These are phyloP conservation scores for Podospora didyma DNA, from an alignment of 495 filamentous ascomycete genomes.

Conservation along the genomic window DNA sequence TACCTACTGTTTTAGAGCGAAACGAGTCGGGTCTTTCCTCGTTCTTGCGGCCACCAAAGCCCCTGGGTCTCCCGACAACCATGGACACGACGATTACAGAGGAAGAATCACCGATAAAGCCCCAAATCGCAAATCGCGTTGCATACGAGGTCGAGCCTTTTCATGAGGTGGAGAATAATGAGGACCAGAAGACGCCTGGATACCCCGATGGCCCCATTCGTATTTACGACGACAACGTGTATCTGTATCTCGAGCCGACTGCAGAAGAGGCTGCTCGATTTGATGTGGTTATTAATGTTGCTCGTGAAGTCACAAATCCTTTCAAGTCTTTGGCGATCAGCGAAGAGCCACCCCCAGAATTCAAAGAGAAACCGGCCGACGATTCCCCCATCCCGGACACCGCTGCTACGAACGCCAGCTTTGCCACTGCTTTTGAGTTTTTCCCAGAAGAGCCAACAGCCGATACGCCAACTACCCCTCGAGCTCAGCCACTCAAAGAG, in stretches of 20 bases:
- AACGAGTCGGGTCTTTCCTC: conserved; percentile 46
- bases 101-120: conserved; percentile 72
- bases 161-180: conserved; percentile 50
- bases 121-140: conserved; percentile 49
- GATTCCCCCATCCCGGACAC: conserved; percentile 62
- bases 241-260: conserved; percentile 85
- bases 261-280: conserved; percentile 79
- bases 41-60: conserved; percentile 42
- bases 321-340: conserved; percentile 50
- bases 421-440: conserved; percentile 67
- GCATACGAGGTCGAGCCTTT: conserved; percentile 49
- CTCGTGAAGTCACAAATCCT: conserved; percentile 88
- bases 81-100: conserved; percentile 56
- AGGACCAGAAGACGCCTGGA: conserved; percentile 81
- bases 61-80: conserved; percentile 15
- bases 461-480: conserved; percentile 57
- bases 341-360: conserved; percentile 4
- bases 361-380: conserved; percentile 22
- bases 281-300: conserved; percentile 93
- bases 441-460: conserved; percentile 29
- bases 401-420: conserved; percentile 64
- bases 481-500: conserved; percentile 43
- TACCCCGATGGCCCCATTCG: conserved; percentile 90
- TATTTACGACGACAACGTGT: conserved; percentile 92
- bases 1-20: conserved; percentile 45